Base-by-base conservation (phyloP, 768 basidiomycete genomes). In the Plicaturopsis crispa region DNA sequence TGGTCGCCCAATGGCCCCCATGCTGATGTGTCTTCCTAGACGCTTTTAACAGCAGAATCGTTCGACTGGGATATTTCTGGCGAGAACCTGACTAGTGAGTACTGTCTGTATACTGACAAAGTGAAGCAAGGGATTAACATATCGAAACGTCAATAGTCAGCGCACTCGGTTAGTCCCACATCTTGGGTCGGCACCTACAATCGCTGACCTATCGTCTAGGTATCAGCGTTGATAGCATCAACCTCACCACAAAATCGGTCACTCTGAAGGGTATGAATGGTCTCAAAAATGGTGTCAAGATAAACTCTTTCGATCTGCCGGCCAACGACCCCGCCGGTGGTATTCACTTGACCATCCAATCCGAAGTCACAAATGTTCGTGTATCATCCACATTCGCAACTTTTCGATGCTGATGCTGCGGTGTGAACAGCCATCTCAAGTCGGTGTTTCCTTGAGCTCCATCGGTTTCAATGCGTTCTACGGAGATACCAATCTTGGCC, bases 31-130 rank as follows among this genome's bases (percentile, higher is more conserved):
- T 24, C 5, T 45, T 23, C 31, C 35, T 41, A 70, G 73, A 61
- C 63, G 16, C 56, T 85, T 40, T 66, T 85, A 8, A 84, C 75
- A 0, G 61, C 75, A 35, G 75, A 78, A 44, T 70, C 68, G 2
- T 86, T 86, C 48, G 70, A 73, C 14, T 86, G 83, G 84, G 66
- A 69, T 12, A 84, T 85, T 43, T 67, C 72, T 6, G 75, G 72
- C 18, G 66, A 78, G 31, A 79, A 83, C 50, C 49, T 85, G 37
- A 76, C 73, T 31, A 75, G 78, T 73, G 42, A 35, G 66, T 45
- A 35, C 31, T n/a, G n/a, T n/a, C n/a, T n/a, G n/a, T n/a, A n/a
- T n/a, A n/a, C n/a, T n/a, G n/a, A n/a, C n/a, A n/a, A n/a, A n/a
- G 6, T 17, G 14, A 16, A 19, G 14, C 5, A 14, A 6, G 4